Percentiles rank a stretch among this genome's conserved stretches.
phyloP scores from a whole-genome alignment of 2,329 filamentous ascomycete genomes.

The Ophiocordyceps sinensis region DNA sequence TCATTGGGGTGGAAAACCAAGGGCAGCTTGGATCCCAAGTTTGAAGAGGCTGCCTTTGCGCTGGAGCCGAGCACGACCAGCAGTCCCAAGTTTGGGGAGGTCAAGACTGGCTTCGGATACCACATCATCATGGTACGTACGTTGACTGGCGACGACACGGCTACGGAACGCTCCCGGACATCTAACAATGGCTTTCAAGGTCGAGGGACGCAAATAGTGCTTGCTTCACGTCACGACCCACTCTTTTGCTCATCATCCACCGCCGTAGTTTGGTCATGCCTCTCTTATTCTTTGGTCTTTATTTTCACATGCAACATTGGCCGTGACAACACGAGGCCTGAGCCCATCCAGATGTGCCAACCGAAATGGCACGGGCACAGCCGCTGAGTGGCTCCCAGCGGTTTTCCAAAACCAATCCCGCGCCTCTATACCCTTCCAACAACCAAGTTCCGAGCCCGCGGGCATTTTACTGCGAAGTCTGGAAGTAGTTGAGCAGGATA shows the following conservation, averaged over 20 bases:
- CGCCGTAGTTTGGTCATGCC: neutral
- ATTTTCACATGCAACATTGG: constrained; percentile 24
- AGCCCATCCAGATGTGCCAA: constrained; percentile 28
- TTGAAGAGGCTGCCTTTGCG: constrained; percentile 58
- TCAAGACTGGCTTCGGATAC: constrained; percentile 63
- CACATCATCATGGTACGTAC: constrained; percentile 60
- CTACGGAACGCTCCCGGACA: neutral
- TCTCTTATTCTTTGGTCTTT: constrained; percentile 19
- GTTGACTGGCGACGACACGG: neutral
- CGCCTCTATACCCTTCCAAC: constrained; percentile 24
- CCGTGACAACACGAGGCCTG: constrained; percentile 17
- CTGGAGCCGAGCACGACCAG: constrained; percentile 51
- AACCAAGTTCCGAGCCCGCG: constrained; percentile 17
- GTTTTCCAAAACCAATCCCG: constrained; percentile 17
- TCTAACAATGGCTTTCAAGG: constrained; percentile 9
- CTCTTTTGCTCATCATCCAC: neutral
- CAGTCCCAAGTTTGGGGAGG: constrained; percentile 52
- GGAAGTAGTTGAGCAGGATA: constrained; percentile 99
- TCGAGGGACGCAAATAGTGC: constrained; percentile 25
- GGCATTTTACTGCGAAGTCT: constrained; percentile 57
- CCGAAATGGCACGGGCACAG: constrained; percentile 33
- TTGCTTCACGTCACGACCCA: constrained; percentile 2
- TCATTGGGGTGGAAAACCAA: constrained; percentile 59
- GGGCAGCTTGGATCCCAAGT: constrained; percentile 50
- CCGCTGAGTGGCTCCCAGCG: constrained; percentile 20